A percentile compares a stretch with the other conserved stretches of the same genome.
These are phyloP conservation scores for Chloromonas sp. DNA, from an alignment of 163 green algal genomes.

Conservation along the genomic window DNA sequence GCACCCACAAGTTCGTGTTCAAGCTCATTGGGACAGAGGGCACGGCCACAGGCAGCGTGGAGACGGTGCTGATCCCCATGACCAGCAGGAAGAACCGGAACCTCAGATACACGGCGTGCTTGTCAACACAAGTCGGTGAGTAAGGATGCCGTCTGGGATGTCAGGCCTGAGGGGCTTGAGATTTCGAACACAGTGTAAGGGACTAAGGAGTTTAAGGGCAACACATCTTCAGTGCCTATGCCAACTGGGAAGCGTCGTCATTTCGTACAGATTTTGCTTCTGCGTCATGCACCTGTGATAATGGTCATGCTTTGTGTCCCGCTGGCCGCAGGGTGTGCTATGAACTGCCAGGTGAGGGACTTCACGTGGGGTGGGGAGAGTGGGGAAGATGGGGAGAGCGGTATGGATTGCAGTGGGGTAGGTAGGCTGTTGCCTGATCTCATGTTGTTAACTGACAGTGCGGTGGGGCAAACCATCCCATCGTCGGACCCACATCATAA, in stretches of 20 bases:
- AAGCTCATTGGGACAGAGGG: slow-evolving; percentile 27
- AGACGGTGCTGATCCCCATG: slow-evolving; percentile 61
- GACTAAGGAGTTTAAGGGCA: too few species aligned
- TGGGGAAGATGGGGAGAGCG: too few species aligned
- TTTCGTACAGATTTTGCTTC: too few species aligned
- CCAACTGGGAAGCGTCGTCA: too few species aligned
- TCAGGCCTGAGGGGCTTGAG: not conserved
- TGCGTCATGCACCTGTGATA: not conserved
- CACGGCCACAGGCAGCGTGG: slow-evolving; percentile 23
- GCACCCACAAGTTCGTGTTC: slow-evolving; percentile 55
- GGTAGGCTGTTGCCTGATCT: too few species aligned
- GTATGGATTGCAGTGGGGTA: too few species aligned
- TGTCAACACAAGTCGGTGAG: slow-evolving; percentile 22
- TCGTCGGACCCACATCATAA: too few species aligned
- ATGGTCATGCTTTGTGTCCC: too few species aligned
- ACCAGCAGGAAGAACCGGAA: slow-evolving; percentile 20
- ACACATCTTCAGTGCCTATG: too few species aligned
- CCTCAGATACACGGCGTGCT: slow-evolving; percentile 28
- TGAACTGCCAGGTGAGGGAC: slow-evolving; percentile 35
- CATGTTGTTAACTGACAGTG: too few species aligned
- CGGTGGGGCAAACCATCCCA: too few species aligned
- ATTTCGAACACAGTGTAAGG: too few species aligned
- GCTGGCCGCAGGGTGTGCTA: slow-evolving; percentile 53
- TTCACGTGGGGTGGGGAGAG: slow-evolving; percentile 26
- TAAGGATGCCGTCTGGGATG: not conserved